phyloP scores from a whole-genome alignment of 2,329 filamentous ascomycete genomes.

The Drechslerella dactyloides region DNA sequence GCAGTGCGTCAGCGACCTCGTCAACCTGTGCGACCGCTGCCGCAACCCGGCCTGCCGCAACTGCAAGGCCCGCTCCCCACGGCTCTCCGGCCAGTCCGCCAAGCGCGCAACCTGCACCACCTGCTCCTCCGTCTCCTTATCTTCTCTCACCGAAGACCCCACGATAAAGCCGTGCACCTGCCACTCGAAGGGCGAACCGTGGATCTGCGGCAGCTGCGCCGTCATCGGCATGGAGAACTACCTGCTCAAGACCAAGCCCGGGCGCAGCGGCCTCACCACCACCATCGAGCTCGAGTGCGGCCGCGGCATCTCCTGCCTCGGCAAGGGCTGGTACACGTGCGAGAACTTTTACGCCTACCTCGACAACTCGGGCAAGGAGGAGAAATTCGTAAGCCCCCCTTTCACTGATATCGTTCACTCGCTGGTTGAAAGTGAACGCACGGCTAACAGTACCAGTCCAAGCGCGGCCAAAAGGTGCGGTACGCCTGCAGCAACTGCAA shows the following conservation, averaged over 20 bases:
- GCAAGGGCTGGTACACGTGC: conserved; percentile 47
- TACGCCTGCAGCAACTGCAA: conserved; percentile 44
- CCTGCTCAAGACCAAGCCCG: conserved; percentile 37
- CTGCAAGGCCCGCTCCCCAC: conserved; percentile 40
- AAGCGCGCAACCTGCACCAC: conserved; percentile 38
- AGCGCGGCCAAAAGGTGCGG: conserved; percentile 32
- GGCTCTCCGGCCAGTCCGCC: conserved; percentile 29
- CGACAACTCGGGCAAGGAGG: conserved; percentile 42
- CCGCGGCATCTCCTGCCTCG: conserved; percentile 32
- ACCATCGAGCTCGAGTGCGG: conserved; percentile 43
- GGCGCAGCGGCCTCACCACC: conserved; percentile 15
- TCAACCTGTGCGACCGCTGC: conserved; percentile 45
- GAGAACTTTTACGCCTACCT: conserved; percentile 48
- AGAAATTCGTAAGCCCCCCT: conserved; percentile 37
- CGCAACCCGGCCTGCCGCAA: conserved; percentile 39
- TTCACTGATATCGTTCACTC: neutral
- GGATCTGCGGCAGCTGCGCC: conserved; percentile 40
- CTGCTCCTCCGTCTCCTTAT: conserved; percentile 38
- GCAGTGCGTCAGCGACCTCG: conserved; percentile 34
- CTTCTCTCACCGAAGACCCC: conserved; percentile 36
- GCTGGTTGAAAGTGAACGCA: neutral
- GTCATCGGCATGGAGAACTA: conserved; percentile 47
- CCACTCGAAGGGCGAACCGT: conserved; percentile 44
- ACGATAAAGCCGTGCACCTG: conserved; percentile 43
- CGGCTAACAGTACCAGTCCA: conserved; percentile 13